These are phyloP conservation scores for Colletotrichum tanaceti DNA, from an alignment of 2,329 filamentous ascomycete species.

Conservation along the genomic window DNA sequence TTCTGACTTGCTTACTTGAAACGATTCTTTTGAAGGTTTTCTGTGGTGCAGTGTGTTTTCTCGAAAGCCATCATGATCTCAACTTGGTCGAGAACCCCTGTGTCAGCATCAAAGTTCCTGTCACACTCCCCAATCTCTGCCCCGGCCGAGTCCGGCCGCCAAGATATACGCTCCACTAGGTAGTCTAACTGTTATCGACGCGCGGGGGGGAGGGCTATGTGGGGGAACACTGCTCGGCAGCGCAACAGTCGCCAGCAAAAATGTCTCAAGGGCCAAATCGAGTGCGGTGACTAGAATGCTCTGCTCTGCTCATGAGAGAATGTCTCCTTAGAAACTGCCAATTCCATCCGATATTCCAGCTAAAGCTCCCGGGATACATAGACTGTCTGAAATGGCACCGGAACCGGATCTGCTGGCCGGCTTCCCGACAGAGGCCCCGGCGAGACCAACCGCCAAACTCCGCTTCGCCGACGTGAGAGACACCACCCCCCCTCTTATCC, in stretches of 20 bases:
- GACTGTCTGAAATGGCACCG: slow-evolving; percentile 14
- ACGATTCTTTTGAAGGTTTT: too few species aligned
- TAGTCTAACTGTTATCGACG: slow-evolving; percentile 14
- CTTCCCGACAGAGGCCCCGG: slow-evolving; percentile 26
- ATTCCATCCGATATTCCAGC: background rate
- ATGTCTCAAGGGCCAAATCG: background rate
- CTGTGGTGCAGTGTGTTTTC: too few species aligned
- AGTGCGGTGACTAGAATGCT: too few species aligned
- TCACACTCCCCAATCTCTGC: too few species aligned
- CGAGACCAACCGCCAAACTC: slow-evolving; percentile 21
- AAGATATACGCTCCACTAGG: slow-evolving; percentile 25
- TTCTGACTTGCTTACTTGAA: too few species aligned
- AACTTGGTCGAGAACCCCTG: too few species aligned
- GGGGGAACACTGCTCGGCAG: slow-evolving; percentile 18
- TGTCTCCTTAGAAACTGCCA: background rate
- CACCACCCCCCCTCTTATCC: too few species aligned
- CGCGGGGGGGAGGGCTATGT: slow-evolving; percentile 16
- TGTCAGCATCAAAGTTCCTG: too few species aligned
- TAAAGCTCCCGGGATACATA: background rate
- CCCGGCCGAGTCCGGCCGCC: slow-evolving; percentile 30
- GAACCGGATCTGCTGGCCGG: slow-evolving; percentile 27
- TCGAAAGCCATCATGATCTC: too few species aligned
- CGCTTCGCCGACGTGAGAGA: slow-evolving; percentile 35
- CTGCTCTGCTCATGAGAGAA: background rate
- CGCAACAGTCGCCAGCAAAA: background rate